These are phyloP conservation scores for Dichotomopilus funicola DNA, from an alignment of 2,329 filamentous ascomycete genomes.

Conservation along the genomic window DNA sequence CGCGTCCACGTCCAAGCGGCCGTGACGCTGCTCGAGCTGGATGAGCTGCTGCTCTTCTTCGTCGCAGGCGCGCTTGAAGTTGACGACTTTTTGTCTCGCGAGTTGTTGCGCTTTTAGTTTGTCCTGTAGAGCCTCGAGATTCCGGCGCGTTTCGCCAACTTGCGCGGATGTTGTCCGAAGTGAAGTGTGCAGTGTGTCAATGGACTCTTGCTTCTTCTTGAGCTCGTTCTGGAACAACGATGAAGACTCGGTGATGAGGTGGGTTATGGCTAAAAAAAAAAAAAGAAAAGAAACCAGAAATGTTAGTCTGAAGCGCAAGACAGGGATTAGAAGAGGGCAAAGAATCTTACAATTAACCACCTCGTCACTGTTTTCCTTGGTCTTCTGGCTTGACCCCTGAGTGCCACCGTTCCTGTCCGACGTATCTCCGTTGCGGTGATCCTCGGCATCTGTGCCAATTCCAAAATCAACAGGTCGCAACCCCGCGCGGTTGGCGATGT, in stretches of 20 bases:
- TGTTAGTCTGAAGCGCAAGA: slow-evolving; percentile 19
- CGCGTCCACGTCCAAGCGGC: slow-evolving; percentile 40
- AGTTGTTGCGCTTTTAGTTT: slow-evolving; percentile 59
- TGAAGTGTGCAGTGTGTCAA: slow-evolving; percentile 74
- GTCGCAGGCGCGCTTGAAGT: slow-evolving; percentile 67
- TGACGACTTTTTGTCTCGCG: slow-evolving; percentile 65
- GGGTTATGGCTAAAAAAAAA: slow-evolving; percentile 61
- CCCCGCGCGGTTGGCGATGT: slow-evolving; percentile 83
- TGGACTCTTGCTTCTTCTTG: slow-evolving; percentile 72
- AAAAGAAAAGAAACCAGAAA: too few species aligned
- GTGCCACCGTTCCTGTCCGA: slow-evolving; percentile 38
- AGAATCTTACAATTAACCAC: slow-evolving; percentile 64
- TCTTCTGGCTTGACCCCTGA: slow-evolving; percentile 47
- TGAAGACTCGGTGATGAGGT: slow-evolving; percentile 72
- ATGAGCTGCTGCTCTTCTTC: slow-evolving; percentile 56
- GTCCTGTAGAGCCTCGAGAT: slow-evolving; percentile 63
- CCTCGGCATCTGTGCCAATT: slow-evolving; percentile 57
- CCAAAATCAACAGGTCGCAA: slow-evolving; percentile 91
- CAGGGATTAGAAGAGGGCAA: too few species aligned
- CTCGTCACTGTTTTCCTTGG: slow-evolving; percentile 68
- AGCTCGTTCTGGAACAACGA: slow-evolving; percentile 74
- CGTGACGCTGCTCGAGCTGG: slow-evolving; percentile 39
- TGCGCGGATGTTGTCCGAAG: slow-evolving; percentile 75
- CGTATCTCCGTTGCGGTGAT: slow-evolving; percentile 37
- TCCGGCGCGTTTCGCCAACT: slow-evolving; percentile 69